Evolutionary conservation across 2,329 filamentous ascomycete species (phyloP), one percentile per base, ranked within the genome.

Genomic region (Grosmannia clavigera): DNA sequence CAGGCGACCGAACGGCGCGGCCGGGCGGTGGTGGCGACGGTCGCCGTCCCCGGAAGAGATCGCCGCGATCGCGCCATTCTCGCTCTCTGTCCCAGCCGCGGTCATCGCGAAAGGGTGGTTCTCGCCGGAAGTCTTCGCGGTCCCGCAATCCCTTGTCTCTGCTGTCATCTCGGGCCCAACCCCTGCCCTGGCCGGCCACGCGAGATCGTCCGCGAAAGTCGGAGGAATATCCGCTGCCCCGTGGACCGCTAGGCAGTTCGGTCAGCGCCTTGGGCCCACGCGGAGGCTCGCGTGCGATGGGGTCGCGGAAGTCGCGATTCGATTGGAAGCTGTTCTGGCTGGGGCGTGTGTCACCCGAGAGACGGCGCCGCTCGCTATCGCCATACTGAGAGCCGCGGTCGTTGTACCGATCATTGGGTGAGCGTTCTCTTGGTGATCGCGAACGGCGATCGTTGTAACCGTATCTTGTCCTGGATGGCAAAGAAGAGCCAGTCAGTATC

Each of bases 251-350:
- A n/a, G 83, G 81, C 35, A 82, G 74, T 62, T 92, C 88, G 62
- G 87, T 81, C 61, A 91, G 75, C 4, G 88, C 89, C 71, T 92
- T 90, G 12, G 91, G 90, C 0, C 88, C 91, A 60, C 90, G 81
- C 3, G 91, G 91, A 2, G 88, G 86, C 64, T 95, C 89, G 65
- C 86, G 80, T 35, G 76, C 70, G 69, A 79, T 64, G 65, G 78
- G 69, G 66, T 84, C 81, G 59, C 79, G 77, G 63, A 84, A 84
- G 65, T 85, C 82, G 65, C 84, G 78, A 65, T 79, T 81, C 1
- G 79, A 72, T 65, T 80, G 81, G 62, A 88, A 88, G n/a, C 77
- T 74, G 33, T 80, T 77, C 60, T 78, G 76, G 67, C 82, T 84
- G 38, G 76, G 71, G 62, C 81, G 76, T 55, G 74, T 76, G 67